Conservation (phyloP, 2,329 filamentous ascomycete genomes). For the Colletotrichum liriopes region DNA sequence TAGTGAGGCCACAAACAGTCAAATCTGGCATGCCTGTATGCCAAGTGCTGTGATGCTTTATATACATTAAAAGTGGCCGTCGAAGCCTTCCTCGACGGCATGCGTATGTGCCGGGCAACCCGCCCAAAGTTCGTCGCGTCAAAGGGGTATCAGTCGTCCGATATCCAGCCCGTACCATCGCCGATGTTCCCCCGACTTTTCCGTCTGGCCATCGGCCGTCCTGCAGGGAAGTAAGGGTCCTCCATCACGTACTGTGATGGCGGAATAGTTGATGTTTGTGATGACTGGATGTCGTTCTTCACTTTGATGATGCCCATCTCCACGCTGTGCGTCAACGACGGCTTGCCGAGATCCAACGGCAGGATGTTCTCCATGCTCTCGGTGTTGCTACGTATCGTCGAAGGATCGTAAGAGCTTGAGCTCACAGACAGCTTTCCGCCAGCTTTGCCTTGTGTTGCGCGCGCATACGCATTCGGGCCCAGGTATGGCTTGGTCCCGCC, state of each 20-base stretch:
- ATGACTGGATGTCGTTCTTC: slow-evolving; percentile 19
- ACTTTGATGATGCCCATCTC: slow-evolving; percentile 41
- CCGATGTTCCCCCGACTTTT: slow-evolving; percentile 25
- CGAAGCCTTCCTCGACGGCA: neutral
- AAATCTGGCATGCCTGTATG: slow-evolving; percentile 11
- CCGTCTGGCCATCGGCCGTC: slow-evolving; percentile 25
- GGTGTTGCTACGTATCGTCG: slow-evolving; percentile 21
- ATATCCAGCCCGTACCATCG: slow-evolving; percentile 35
- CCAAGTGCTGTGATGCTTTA: slow-evolving; percentile 22
- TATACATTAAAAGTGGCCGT: slow-evolving; percentile 32
- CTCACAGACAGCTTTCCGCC: slow-evolving; percentile 30
- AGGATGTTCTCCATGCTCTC: slow-evolving; percentile 40
- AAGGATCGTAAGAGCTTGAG: slow-evolving; percentile 24
- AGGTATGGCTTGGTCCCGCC: slow-evolving; percentile 33
- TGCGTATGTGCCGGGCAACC: slow-evolving; percentile 18
- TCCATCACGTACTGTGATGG: slow-evolving; percentile 31
- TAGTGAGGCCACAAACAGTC: neutral
- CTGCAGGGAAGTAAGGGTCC: slow-evolving; percentile 36
- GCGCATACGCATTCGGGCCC: slow-evolving; percentile 30
- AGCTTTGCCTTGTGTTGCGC: slow-evolving; percentile 13
- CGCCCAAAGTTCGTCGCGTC: neutral
- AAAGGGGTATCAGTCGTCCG: slow-evolving; percentile 15
- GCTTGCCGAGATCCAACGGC: slow-evolving; percentile 28
- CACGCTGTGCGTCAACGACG: slow-evolving; percentile 33
- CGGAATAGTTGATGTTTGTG: neutral